phyloP scores from a whole-genome alignment of 2,329 filamentous ascomycete genomes.

The Leptographium lundbergii region DNA sequence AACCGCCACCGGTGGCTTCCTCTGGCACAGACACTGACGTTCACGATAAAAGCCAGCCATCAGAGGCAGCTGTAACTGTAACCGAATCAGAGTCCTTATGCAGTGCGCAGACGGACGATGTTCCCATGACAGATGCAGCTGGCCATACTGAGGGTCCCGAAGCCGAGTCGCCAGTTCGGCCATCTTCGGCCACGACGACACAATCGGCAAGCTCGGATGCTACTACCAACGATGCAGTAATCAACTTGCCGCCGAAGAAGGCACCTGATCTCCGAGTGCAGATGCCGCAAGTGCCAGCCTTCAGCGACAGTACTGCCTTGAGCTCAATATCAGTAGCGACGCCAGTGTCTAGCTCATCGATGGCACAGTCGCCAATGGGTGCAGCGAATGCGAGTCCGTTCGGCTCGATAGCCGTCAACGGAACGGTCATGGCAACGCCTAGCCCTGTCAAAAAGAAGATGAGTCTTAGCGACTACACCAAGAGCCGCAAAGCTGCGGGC shows the following conservation, averaged over 20 bases:
- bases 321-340: slow-evolving; percentile 20
- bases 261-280: slow-evolving; percentile 39
- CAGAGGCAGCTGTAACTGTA: neutral
- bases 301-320: slow-evolving; percentile 21
- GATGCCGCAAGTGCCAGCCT: slow-evolving; percentile 41
- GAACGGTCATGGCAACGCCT: slow-evolving; percentile 29
- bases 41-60: neutral
- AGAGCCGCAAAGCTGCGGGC: slow-evolving; percentile 40
- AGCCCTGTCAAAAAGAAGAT: slow-evolving; percentile 57
- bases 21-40: neutral
- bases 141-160: neutral
- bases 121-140: slow-evolving; percentile 13
- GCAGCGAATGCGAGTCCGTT: slow-evolving; percentile 30
- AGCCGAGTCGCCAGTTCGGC: neutral
- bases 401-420: slow-evolving; percentile 27
- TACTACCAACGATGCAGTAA: neutral
- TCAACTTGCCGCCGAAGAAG: slow-evolving; percentile 19
- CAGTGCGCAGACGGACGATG: slow-evolving; percentile 10
- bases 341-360: slow-evolving; percentile 32
- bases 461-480: slow-evolving; percentile 52
- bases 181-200: neutral
- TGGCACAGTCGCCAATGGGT: slow-evolving; percentile 38
- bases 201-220: neutral
- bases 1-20: neutral
- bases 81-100: neutral